These are phyloP conservation scores for Pseudopyrenochaeta lycopersici DNA, from an alignment of 2,329 filamentous ascomycete species.

Conservation along the genomic window DNA sequence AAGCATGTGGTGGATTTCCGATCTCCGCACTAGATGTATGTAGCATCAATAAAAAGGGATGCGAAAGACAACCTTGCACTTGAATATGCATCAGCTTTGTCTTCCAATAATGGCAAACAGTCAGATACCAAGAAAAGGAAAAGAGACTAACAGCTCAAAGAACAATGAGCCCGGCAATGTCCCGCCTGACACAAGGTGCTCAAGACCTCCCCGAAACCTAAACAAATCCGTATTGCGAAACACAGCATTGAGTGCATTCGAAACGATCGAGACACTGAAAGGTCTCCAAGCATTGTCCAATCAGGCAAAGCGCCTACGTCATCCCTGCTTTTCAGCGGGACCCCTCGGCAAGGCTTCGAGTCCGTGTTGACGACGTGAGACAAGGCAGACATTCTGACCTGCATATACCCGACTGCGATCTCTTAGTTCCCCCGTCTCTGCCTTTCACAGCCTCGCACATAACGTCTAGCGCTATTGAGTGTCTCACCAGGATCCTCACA, in stretches of 20 bases:
- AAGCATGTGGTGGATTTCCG: neutral
- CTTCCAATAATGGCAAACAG: too few relatives aligned
- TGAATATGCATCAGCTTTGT: too few relatives aligned
- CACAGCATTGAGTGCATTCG: neutral
- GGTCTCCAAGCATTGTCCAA: conserved; percentile 8
- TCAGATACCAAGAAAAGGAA: too few relatives aligned
- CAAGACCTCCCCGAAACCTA: neutral
- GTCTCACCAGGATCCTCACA: conserved; percentile 6
- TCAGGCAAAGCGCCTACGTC: conserved; percentile 23
- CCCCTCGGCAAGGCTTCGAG: conserved; percentile 11
- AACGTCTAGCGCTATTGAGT: neutral
- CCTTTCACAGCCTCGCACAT: neutral
- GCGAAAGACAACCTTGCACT: too few relatives aligned
- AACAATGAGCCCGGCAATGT: neutral
- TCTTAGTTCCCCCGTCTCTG: conserved; percentile 1
- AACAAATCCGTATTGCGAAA: neutral
- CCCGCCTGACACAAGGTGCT: neutral
- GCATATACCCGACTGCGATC: conserved; percentile 8
- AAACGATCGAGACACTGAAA: neutral
- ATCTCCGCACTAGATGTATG: neutral
- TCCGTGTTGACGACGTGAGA: conserved; percentile 12
- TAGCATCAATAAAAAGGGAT: too few relatives aligned
- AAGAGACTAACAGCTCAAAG: neutral
- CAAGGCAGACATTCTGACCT: conserved; percentile 25
- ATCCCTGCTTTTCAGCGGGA: conserved; percentile 18